A percentile compares a stretch with the other conserved stretches of the same genome.
Evolutionary conservation across 139 green algal genomes (phyloP).

Genomic region (Coelastrella sp.): DNA sequence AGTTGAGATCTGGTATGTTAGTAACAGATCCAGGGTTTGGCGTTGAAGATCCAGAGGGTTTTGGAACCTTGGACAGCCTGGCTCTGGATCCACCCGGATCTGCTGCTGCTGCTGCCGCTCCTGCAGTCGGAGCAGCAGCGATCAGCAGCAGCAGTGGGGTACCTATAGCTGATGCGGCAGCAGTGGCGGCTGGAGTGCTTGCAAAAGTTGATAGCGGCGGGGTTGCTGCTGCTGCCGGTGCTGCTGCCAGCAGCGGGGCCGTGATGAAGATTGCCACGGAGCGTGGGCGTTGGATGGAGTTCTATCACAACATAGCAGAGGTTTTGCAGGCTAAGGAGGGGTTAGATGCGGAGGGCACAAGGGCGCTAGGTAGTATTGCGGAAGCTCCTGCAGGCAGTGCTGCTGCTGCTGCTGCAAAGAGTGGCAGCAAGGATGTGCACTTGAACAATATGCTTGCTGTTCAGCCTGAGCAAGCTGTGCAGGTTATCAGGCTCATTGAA

Average conservation of each 20-base stretch:
- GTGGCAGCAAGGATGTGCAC: not conserved
- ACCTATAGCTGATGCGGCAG: not conserved
- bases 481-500: not conserved
- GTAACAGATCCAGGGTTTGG: constrained; percentile 25
- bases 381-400: not conserved
- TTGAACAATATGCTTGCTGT: not conserved
- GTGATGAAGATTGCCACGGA: not conserved
- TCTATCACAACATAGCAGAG: constrained; percentile 15
- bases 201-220: not conserved
- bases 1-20: not conserved
- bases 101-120: not conserved
- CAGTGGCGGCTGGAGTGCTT: not conserved
- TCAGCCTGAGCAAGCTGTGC: not conserved
- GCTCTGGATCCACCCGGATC: not conserved
- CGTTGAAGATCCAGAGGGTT: not conserved
- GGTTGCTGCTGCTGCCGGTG: not conserved
- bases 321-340: not conserved
- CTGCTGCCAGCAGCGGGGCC: constrained; percentile 1
- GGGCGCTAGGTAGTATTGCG: not conserved
- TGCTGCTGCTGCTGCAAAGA: not conserved
- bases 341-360: not conserved
- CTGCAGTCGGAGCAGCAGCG: not conserved
- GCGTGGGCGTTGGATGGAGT: not conserved
- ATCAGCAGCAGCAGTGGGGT: constrained; percentile 2
- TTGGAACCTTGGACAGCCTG: not conserved